phyloP scores from a whole-genome alignment of 1,139 yeast genomes.

The Diutina ranongensis region DNA sequence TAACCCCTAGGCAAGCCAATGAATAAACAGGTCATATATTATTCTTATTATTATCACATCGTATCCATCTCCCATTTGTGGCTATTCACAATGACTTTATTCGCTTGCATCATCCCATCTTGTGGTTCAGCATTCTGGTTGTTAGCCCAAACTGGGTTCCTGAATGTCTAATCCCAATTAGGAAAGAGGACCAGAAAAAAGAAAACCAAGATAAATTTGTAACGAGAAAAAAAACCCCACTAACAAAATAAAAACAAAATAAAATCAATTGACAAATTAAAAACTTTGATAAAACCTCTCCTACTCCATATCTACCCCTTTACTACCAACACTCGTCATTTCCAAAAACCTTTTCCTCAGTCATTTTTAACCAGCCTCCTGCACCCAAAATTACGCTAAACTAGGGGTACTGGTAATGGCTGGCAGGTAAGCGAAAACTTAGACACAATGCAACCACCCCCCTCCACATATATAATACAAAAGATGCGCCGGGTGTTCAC shows the following conservation, averaged over 20 bases:
- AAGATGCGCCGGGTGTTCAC: background rate
- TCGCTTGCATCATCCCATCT: too few relatives aligned
- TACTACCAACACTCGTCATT: too few relatives aligned
- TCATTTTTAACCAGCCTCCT: background rate
- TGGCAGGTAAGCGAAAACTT: constrained; percentile 1
- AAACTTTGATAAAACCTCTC: background rate
- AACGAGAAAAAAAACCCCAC: background rate
- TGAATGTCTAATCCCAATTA: background rate
- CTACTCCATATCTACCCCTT: background rate
- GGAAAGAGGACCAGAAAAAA: background rate
- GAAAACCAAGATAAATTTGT: background rate
- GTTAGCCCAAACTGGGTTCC: background rate
- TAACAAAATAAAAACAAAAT: too few relatives aligned
- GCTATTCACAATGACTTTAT: too few relatives aligned
- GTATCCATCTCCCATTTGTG: too few relatives aligned
- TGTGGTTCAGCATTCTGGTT: background rate
- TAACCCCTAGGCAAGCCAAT: too few relatives aligned
- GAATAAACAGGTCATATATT: too few relatives aligned
- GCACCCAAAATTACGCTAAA: background rate
- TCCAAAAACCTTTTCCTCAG: too few relatives aligned
- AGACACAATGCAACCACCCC: too few relatives aligned
- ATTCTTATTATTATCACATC: too few relatives aligned
- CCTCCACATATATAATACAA: background rate
- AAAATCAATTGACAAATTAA: background rate
- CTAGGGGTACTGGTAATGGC: background rate